Evolutionary conservation across 345 rosid species (phyloP), one percentile per base, ranked within the genome.

Genomic region (Odontarrhena argentea): DNA sequence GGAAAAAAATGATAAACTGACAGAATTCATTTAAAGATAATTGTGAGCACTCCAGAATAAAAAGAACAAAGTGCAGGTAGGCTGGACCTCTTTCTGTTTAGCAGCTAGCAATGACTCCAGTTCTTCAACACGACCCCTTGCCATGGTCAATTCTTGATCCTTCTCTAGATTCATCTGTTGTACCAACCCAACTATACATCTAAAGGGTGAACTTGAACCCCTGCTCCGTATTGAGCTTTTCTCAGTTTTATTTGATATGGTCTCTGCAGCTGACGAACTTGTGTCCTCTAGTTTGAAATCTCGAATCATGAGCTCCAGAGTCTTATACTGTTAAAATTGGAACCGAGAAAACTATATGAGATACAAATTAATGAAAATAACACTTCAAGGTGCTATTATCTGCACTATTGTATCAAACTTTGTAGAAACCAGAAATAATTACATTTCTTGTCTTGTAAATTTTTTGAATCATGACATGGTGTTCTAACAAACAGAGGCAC

Each of bases 141-240:
- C 85, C 10, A 28, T 71, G 54, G 89, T 80, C 77, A 92, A 70
- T 67, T 92, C 96, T 61, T 87, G 86, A 72, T 86, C 96, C 76
- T 85, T 89, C 78, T 92, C 96, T 54, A 74, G 35, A 49, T 81
- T 92, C 86, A 86, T 86, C 78, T 87, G 96, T 76, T 87, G 98
- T 68, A 92, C 88, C 75, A 92, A 66, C 74, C 84, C 83, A 62
- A 93, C 74, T 71, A 92, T 87, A 81, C 98, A 92, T 78, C 96
- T 83, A 76, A 92, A 89, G 26, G 96, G 96, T 34, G 96, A 92
- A 73, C 89, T 86, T 63, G 98, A 89, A 72, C 98, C 98, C 76
- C 98, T 85, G 55, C 80, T 71, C 74, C 87, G 84, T 18, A 54
- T 45, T 24, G 83, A 74, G 76, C 73, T 63, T 78, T 81, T 87